A percentile compares a stretch with the other conserved stretches of the same genome.
phyloP scores from a whole-genome alignment of 2,329 filamentous ascomycete genomes.

The Magnaporthales sp. region DNA sequence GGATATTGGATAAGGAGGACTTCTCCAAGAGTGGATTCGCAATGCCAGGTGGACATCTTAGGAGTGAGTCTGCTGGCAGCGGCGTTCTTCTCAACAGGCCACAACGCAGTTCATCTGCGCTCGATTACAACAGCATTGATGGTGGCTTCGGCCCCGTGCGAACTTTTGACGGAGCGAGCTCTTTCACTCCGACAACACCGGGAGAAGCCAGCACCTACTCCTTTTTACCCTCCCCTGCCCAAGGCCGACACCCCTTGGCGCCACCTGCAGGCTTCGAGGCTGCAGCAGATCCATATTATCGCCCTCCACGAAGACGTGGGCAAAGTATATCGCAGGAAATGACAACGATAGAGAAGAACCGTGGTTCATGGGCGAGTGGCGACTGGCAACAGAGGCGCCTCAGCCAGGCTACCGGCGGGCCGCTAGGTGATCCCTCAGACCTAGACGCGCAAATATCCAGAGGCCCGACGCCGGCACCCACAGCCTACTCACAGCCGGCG shows the following conservation, averaged over 20 bases:
- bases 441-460: slow-evolving; percentile 31
- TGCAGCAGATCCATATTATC: slow-evolving; percentile 73
- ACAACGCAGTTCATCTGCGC: slow-evolving; percentile 45
- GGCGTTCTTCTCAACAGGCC: slow-evolving; percentile 35
- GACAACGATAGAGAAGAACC: slow-evolving; percentile 28
- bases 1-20: slow-evolving; percentile 66
- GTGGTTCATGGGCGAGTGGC: slow-evolving; percentile 26
- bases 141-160: slow-evolving; percentile 32
- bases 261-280: slow-evolving; percentile 40
- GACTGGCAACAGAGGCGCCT: slow-evolving; percentile 28
- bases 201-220: slow-evolving; percentile 64
- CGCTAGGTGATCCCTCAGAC: slow-evolving; percentile 28
- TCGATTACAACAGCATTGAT: slow-evolving; percentile 38
- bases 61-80: slow-evolving; percentile 54
- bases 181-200: slow-evolving; percentile 64
- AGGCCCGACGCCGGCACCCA: slow-evolving; percentile 35
- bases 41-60: slow-evolving; percentile 42
- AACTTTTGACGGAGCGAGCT: slow-evolving; percentile 52
- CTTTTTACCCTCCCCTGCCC: slow-evolving; percentile 53
- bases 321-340: slow-evolving; percentile 37
- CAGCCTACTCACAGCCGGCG: slow-evolving; percentile 24
- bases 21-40: slow-evolving; percentile 53
- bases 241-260: slow-evolving; percentile 31
- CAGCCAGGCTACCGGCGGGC: slow-evolving; percentile 21
- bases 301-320: slow-evolving; percentile 58